Evolutionary conservation across 805 yeast species (phyloP).

Genomic region (Candida succiphila): DNA sequence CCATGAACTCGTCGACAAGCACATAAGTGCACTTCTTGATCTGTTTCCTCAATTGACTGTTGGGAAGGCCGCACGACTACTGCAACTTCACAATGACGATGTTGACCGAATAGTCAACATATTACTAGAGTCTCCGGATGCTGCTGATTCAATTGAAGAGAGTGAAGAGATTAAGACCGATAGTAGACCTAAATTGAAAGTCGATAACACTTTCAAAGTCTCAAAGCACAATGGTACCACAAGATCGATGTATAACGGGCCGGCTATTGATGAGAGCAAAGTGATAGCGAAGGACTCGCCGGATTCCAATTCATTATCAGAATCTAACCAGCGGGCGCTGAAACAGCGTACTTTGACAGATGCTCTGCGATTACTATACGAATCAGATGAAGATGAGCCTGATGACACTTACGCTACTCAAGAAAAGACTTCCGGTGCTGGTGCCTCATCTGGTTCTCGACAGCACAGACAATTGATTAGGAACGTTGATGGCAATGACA

Average conservation of each 20-base stretch:
- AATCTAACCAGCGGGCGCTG: slow-evolving; percentile 42
- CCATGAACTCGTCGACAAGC: slow-evolving; percentile 19
- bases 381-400: slow-evolving; percentile 75
- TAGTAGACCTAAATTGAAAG: neutral
- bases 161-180: slow-evolving; percentile 6
- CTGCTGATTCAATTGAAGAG: slow-evolving; percentile 23
- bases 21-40: slow-evolving; percentile 35
- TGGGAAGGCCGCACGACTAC: slow-evolving; percentile 36
- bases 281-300: slow-evolving; percentile 4
- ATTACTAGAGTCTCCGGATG: slow-evolving; percentile 53
- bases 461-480: neutral
- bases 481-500: neutral
- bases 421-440: slow-evolving; percentile 26
- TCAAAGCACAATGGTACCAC: slow-evolving; percentile 12
- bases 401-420: slow-evolving; percentile 69
- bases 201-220: slow-evolving; percentile 7
- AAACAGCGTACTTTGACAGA: slow-evolving; percentile 43
- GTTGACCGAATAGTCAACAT: slow-evolving; percentile 49
- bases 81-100: slow-evolving; percentile 36
- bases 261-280: slow-evolving; percentile 26
- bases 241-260: slow-evolving; percentile 8
- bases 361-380: slow-evolving; percentile 56
- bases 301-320: slow-evolving; percentile 16
- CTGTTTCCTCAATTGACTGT: slow-evolving; percentile 57
- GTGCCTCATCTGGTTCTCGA: slow-evolving; percentile 1